Evolutionary conservation across 306 rosid genomes (phyloP), one percentile per base, ranked within the genome.

Genomic region (Lathyrus oleraceus): DNA sequence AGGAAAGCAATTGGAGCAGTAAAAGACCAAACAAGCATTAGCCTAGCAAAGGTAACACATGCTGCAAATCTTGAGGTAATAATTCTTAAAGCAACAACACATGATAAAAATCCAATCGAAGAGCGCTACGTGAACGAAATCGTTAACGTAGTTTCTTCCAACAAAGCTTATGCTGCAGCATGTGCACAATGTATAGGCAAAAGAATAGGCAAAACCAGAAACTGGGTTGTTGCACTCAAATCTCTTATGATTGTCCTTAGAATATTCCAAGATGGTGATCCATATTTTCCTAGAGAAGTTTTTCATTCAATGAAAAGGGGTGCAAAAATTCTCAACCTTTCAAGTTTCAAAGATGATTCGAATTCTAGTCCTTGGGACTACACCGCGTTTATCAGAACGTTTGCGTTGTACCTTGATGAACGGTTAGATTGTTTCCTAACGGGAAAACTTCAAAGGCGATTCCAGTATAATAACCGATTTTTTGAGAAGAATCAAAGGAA

Each of bases 1-100:
- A 82, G 93, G 62, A 90, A 86, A 78, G 98, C 96, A 9, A 67
- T 91, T 61, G 97, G 96, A 14, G 97, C 92, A 44, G 96, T 94
- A 47, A 94, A 94, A 64, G 99, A 94, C 74, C 97, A 94, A 44
- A 94, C 97, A 12, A 94, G 98, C 89, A 83, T 94, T 32, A 78
- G 99, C 87, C 76, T 94, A 3, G 96, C 95, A 6, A 94, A 85
- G 80, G 97, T 91, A 44, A 78, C 81, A 16, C 76, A 73, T 73
- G 85, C 88, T 10, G 84, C 85, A 44, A 86, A 81, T 73, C 81
- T 94, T 4, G 97, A 94, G 42, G 87, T 94, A 5, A 52, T 70
- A 6, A 69, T 94, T 71, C 87, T 90, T 17, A 85, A 81, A 30
- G 96, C 97, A 67, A 94, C 99, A 23, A 78, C 95, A 8, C 99